Conservation (phyloP, 2,329 filamentous ascomycete genomes). For the Fusarium decemcellulare region DNA sequence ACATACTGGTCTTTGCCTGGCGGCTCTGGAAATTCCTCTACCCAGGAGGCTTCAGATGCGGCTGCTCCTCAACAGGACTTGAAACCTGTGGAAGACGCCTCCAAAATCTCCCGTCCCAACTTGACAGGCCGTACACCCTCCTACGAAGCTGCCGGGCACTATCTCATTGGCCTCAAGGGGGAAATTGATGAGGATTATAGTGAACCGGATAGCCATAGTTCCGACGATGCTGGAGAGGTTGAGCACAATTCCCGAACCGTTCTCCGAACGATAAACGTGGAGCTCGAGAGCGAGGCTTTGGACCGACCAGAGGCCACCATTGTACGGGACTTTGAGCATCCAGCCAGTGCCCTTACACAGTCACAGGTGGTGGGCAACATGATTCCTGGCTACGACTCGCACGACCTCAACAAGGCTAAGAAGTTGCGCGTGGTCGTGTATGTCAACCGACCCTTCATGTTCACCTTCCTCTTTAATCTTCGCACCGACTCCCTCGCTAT, state of each 20-base stretch:
- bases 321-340: slow-evolving; percentile 60
- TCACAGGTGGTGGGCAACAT: slow-evolving; percentile 53
- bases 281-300: slow-evolving; percentile 64
- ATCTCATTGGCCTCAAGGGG: slow-evolving; percentile 78
- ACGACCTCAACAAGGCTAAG: slow-evolving; percentile 67
- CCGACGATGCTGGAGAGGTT: slow-evolving; percentile 49
- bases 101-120: slow-evolving; percentile 24
- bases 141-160: slow-evolving; percentile 61
- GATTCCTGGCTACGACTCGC: slow-evolving; percentile 52
- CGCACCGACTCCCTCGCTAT: slow-evolving; percentile 71
- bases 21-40: slow-evolving; percentile 33
- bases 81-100: slow-evolving; percentile 21
- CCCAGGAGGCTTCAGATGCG: slow-evolving; percentile 25
- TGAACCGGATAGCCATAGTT: slow-evolving; percentile 49
- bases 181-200: slow-evolving; percentile 66
- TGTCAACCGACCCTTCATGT: slow-evolving; percentile 81
- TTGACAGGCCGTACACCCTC: slow-evolving; percentile 39
- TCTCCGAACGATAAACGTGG: slow-evolving; percentile 77
- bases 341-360: slow-evolving; percentile 50
- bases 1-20: slow-evolving; percentile 72
- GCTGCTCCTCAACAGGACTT: slow-evolving; percentile 27
- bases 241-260: slow-evolving; percentile 69
- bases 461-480: slow-evolving; percentile 77
- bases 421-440: slow-evolving; percentile 81
- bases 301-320: slow-evolving; percentile 60